A percentile compares a stretch with the other conserved stretches of the same genome.
phyloP scores from a whole-genome alignment of 495 filamentous ascomycete species.

The Penicillium parvum region DNA sequence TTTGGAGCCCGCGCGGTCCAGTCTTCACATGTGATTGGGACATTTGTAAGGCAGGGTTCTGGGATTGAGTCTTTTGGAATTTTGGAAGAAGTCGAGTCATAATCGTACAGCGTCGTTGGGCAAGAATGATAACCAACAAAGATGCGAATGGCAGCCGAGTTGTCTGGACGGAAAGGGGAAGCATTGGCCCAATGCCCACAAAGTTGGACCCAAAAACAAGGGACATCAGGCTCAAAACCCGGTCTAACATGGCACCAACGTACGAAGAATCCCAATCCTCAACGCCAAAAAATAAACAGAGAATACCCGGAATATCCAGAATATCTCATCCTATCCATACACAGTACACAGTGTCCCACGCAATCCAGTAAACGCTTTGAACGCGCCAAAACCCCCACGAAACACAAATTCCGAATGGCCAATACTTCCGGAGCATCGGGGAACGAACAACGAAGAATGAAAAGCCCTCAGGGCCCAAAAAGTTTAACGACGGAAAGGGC shows the following conservation, averaged over 20 bases:
- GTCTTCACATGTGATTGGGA: constrained; percentile 6
- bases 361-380: too few relatives aligned
- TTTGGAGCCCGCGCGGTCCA: background rate
- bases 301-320: too few relatives aligned
- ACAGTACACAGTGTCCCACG: too few relatives aligned
- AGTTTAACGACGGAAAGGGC: constrained; percentile 10
- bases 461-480: constrained; percentile 9
- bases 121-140: background rate
- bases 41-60: background rate
- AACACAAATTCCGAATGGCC: constrained; percentile 3
- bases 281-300: constrained; percentile 4
- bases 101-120: background rate
- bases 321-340: too few relatives aligned
- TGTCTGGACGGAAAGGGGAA: background rate
- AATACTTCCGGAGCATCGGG: constrained; percentile 9
- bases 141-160: too few relatives aligned
- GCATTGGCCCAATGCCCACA: background rate
- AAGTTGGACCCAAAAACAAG: background rate
- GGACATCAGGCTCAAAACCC: background rate
- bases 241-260: background rate
- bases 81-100: background rate
- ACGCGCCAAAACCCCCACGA: too few relatives aligned
- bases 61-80: too few relatives aligned
- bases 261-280: background rate
- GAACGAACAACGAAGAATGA: background rate